These are phyloP conservation scores for Cyclocybe aegerita DNA, from an alignment of 768 basidiomycete genomes.

Conservation along the genomic window DNA sequence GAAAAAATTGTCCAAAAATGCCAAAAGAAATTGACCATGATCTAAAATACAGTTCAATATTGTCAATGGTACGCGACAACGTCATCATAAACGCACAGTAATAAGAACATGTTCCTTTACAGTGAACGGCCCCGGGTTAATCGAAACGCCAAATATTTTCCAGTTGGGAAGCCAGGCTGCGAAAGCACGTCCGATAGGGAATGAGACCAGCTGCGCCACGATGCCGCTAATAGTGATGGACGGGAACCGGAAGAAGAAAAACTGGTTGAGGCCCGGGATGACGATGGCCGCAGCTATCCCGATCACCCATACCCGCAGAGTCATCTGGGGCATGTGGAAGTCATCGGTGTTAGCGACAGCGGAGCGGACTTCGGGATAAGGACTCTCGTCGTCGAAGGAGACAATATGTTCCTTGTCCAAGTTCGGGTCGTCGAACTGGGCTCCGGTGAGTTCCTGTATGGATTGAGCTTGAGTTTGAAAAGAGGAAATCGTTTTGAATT, in stretches of 20 bases:
- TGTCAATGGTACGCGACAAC: not conserved
- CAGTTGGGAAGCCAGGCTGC: conserved; percentile 53
- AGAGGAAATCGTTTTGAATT: not conserved
- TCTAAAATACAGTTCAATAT: conserved; percentile 13
- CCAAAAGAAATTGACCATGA: conserved; percentile 37
- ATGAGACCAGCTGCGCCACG: conserved; percentile 71
- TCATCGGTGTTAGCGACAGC: conserved; percentile 69
- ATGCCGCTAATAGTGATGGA: conserved; percentile 40
- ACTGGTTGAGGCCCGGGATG: conserved; percentile 55
- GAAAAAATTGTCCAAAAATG: not conserved
- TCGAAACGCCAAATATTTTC: conserved; percentile 54
- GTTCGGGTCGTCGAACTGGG: conserved; percentile 45
- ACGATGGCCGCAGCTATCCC: conserved; percentile 54
- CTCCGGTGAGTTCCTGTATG: conserved; percentile 29
- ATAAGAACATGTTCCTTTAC: conserved; percentile 76
- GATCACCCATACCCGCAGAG: conserved; percentile 51
- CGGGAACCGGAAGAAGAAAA: conserved; percentile 54
- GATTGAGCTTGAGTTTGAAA: not conserved
- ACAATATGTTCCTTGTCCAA: conserved; percentile 38
- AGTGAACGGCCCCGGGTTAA: conserved; percentile 77
- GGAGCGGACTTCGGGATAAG: conserved; percentile 75
- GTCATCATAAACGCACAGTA: conserved; percentile 32
- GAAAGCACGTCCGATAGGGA: conserved; percentile 63
- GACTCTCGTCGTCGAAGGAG: conserved; percentile 63
- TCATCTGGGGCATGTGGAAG: conserved; percentile 53